Evolutionary conservation across 2,329 filamentous ascomycete species (phyloP), one percentile per base, ranked within the genome.

Genomic region (Knufia petricola): DNA sequence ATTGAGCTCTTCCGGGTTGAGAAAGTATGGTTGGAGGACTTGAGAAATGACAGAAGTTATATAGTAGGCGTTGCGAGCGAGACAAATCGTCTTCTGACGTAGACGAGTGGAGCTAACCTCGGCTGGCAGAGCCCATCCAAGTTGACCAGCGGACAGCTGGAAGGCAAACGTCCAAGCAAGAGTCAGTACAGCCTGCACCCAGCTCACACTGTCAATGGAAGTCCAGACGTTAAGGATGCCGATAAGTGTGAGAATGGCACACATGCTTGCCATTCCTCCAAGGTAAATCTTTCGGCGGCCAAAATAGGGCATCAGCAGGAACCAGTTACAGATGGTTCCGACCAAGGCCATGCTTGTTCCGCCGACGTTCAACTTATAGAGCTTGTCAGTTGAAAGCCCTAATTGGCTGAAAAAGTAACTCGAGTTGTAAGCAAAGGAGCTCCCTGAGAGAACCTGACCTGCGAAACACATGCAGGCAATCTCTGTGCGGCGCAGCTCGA

Each of bases 311-410:
- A 56, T 1, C 58, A 48, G 2, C 58, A 50, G 15, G 64, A 62
- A 0, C 67, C 69, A 28, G 55, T 55, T 34, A 67, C 78, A 59
- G 81, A 90, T 87, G 41, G 90, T 70, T 53, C 77, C 78, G 85
- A 86, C 92, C 1, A 86, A 81, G 38, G 83, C 84, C 52, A 92
- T 79, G 2, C 87, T 84, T 40, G 85, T 87, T 23, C 80, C 79
- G 41, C 76, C 77, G 50, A 79, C 69, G 8, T 74, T 71, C 58
- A 81, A 76, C 46, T 73, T 66, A 51, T 78, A 81, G 0, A 76
- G 68, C 17, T 71, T 67, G 10, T 65, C 62, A 0, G 69, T 65
- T 0, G 63, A 56, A 17, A 81, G 60, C 1, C 78, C 78, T 2
- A 76, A 76, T 56, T 76, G 72, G 53, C 75, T 64, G 45, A 68